Conservation (phyloP, 2,329 filamentous ascomycete genomes). For the Aphanoascus verrucosus region DNA sequence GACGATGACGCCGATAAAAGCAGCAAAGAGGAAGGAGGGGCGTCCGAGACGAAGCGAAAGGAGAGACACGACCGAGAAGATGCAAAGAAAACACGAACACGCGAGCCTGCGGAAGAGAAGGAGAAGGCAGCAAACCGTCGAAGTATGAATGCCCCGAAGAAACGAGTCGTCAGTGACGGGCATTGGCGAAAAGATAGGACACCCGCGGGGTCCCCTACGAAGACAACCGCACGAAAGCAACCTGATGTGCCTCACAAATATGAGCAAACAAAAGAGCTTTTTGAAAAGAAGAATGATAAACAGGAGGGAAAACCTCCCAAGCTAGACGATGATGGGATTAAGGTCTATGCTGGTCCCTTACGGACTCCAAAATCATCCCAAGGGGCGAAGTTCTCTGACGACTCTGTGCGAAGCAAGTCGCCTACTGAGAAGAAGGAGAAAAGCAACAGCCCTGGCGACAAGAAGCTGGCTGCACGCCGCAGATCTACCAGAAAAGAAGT, state of each 20-base stretch:
- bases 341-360: conserved; percentile 20
- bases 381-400: conserved; percentile 15
- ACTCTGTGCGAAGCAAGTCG: background rate
- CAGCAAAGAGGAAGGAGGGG: conserved; percentile 12
- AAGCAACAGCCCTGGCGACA: background rate
- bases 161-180: conserved; percentile 84
- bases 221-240: conserved; percentile 35
- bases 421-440: background rate
- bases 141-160: conserved; percentile 61
- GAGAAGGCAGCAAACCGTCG: conserved; percentile 19
- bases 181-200: conserved; percentile 58
- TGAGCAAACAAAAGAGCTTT: conserved; percentile 20
- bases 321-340: conserved; percentile 22
- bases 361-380: conserved; percentile 17
- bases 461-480: background rate
- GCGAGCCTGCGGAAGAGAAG: conserved; percentile 7
- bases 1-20: conserved; percentile 39
- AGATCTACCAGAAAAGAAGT: conserved; percentile 7
- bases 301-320: background rate
- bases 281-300: conserved; percentile 23
- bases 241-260: conserved; percentile 29
- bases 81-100: background rate
- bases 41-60: conserved; percentile 20
- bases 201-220: conserved; percentile 34
- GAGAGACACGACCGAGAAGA: conserved; percentile 16